These are phyloP conservation scores for Neurospora sp. DNA, from an alignment of 495 filamentous ascomycete genomes.

Conservation along the genomic window DNA sequence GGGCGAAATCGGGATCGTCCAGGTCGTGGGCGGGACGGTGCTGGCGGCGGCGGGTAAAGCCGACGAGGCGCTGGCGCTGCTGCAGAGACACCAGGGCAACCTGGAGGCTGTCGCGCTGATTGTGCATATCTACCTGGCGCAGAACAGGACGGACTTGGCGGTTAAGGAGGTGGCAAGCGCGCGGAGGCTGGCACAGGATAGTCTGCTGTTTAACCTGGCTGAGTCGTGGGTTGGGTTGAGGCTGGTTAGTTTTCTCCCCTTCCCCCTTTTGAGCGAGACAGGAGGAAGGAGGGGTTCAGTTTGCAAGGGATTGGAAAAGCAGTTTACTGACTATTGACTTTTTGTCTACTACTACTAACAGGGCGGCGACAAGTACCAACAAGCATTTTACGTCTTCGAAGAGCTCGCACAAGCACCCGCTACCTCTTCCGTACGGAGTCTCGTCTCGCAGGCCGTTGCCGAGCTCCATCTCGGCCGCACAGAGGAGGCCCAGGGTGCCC, in stretches of 20 bases:
- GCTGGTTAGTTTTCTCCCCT: constrained; percentile 47
- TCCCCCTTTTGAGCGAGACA: neutral
- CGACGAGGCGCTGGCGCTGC: constrained; percentile 71
- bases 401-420: constrained; percentile 83
- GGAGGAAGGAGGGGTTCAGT: too few relatives aligned
- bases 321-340: neutral
- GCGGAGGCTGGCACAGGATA: constrained; percentile 92
- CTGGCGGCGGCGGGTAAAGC: constrained; percentile 63
- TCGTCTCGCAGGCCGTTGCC: constrained; percentile 81
- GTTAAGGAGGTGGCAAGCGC: constrained; percentile 83
- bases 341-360: constrained; percentile 20
- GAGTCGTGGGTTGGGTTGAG: constrained; percentile 92
- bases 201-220: constrained; percentile 82
- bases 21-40: constrained; percentile 69
- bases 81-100: constrained; percentile 78
- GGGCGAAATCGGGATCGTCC: constrained; percentile 68
- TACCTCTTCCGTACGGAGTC: constrained; percentile 52
- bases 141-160: constrained; percentile 84
- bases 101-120: constrained; percentile 62
- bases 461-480: constrained; percentile 85
- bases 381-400: constrained; percentile 96
- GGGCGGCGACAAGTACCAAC: constrained; percentile 95
- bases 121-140: constrained; percentile 82
- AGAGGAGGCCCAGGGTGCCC: constrained; percentile 79
- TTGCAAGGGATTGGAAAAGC: neutral